Conservation (phyloP, 2,329 filamentous ascomycete species). For the Ceratocystiopsis minuta region DNA sequence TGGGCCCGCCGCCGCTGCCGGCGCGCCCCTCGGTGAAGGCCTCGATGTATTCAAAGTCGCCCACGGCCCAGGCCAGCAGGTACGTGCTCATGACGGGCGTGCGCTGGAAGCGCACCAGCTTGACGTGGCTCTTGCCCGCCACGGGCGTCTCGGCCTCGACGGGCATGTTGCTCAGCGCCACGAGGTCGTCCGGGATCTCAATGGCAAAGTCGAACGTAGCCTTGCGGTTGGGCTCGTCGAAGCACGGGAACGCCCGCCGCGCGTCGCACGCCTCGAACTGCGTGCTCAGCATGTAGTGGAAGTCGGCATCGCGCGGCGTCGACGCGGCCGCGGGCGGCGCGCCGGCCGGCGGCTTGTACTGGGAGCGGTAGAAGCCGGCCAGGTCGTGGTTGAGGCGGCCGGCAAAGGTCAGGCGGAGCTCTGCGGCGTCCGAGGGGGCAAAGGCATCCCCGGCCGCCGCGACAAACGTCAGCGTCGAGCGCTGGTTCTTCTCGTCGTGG, state of each 20-base stretch:
- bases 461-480: constrained; percentile 58
- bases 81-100: constrained; percentile 87
- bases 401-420: constrained; percentile 42
- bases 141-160: constrained; percentile 48
- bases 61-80: constrained; percentile 82
- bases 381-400: constrained; percentile 82
- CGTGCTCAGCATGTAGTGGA: constrained; percentile 71
- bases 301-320: constrained; percentile 54
- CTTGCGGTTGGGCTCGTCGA: constrained; percentile 95
- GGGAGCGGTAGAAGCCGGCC: constrained; percentile 76
- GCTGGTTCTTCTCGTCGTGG: constrained; percentile 72
- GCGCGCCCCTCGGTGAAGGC: constrained; percentile 78
- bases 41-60: constrained; percentile 94
- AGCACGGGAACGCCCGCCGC: constrained; percentile 87
- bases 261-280: constrained; percentile 97
- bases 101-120: constrained; percentile 60
- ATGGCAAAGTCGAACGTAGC: constrained; percentile 89
- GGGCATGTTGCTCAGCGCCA: constrained; percentile 90
- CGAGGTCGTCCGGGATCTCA: constrained; percentile 74
- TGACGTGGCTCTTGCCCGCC: constrained; percentile 31
- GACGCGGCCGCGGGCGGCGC: constrained; percentile 51
- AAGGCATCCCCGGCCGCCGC: constrained; percentile 34
- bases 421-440: constrained; percentile 47
- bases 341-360: constrained; percentile 54
- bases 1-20: constrained; percentile 33